These are phyloP conservation scores for Neofusicoccum umdonicola DNA, from an alignment of 2,329 filamentous ascomycete species.

Conservation along the genomic window DNA sequence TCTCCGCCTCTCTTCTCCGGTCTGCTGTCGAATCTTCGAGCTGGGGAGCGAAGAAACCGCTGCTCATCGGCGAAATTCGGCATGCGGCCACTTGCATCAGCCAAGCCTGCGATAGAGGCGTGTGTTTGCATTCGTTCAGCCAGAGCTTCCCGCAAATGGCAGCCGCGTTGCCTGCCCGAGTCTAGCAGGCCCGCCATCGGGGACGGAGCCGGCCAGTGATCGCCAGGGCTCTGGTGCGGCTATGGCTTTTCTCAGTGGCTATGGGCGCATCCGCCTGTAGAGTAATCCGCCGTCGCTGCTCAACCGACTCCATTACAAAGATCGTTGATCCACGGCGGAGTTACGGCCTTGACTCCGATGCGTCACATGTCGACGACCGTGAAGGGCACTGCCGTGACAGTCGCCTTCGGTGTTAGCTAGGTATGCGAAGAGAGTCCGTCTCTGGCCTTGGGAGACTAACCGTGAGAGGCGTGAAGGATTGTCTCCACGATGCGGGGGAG, in stretches of 20 bases:
- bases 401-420: too few species aligned
- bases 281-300: neutral
- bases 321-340: neutral
- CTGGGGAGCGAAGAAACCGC: neutral
- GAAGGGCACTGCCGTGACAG: too few species aligned
- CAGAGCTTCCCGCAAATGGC: neutral
- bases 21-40: neutral
- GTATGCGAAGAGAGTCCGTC: too few species aligned
- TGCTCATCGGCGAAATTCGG: neutral
- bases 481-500: neutral
- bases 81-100: neutral
- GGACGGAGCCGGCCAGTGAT: too few species aligned
- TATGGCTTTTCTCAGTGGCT: too few species aligned
- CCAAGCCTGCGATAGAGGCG: neutral
- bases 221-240: too few species aligned
- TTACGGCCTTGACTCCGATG: neutral
- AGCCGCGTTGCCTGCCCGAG: neutral
- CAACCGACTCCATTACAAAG: neutral
- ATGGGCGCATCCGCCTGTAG: neutral
- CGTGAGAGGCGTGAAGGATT: neutral
- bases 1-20: neutral
- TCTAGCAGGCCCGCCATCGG: neutral
- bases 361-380: too few species aligned
- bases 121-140: too few species aligned
- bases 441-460: neutral